Conservation (phyloP, 495 filamentous ascomycete species). For the Rusavskia elegans region DNA sequence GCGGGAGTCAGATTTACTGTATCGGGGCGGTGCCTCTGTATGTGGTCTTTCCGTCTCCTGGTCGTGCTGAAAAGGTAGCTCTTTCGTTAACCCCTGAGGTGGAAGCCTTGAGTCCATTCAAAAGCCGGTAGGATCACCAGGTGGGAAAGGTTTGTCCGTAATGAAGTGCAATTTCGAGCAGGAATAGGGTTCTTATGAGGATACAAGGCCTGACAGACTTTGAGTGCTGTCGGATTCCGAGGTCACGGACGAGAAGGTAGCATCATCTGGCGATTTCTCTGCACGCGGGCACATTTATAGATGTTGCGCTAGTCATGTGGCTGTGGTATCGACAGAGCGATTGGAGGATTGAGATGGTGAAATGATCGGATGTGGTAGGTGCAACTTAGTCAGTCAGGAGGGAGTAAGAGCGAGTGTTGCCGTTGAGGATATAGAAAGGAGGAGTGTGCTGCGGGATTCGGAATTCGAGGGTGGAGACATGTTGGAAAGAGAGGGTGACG, state of each 20-base stretch:
- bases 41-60: background rate
- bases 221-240: background rate
- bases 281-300: background rate
- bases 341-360: background rate
- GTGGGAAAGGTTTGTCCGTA: background rate
- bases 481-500: background rate
- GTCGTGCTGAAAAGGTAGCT: background rate
- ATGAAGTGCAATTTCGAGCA: no score
- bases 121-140: background rate
- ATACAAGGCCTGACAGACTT: background rate
- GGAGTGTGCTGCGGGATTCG: background rate
- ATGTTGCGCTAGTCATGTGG: background rate
- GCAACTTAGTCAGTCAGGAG: no score
- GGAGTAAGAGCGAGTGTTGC: no score
- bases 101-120: background rate
- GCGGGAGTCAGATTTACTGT: background rate
- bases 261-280: background rate
- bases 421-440: background rate
- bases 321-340: background rate
- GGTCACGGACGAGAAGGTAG: background rate
- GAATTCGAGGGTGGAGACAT: background rate
- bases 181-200: background rate
- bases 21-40: background rate
- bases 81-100: background rate
- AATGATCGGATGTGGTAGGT: no score